Percentiles rank a stretch among this genome's conserved stretches.
Evolutionary conservation across 2,329 filamentous ascomycete genomes (phyloP).

Genomic region (Xylaria sp.): DNA sequence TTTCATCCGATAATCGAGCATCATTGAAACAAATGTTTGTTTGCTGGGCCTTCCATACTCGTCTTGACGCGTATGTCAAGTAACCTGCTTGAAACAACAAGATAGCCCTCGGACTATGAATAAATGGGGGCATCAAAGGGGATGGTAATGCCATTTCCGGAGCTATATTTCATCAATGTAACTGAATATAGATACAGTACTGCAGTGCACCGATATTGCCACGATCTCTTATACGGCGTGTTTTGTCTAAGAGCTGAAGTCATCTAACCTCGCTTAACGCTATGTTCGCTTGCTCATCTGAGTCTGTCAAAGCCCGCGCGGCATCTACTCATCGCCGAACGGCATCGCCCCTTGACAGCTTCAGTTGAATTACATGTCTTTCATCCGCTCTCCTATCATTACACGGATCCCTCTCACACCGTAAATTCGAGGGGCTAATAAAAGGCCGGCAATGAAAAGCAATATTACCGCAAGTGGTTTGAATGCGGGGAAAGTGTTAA

Average conservation of each 20-base stretch:
- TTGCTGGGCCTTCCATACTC: slow-evolving; percentile 15
- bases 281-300: not conserved
- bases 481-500: not conserved
- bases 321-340: slow-evolving; percentile 9
- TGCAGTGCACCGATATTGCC: slow-evolving; percentile 12
- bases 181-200: slow-evolving; percentile 3
- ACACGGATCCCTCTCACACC: slow-evolving; percentile 13
- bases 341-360: slow-evolving; percentile 10
- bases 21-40: slow-evolving; percentile 27
- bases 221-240: not conserved
- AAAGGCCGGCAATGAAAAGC: slow-evolving; percentile 23
- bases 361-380: slow-evolving; percentile 2
- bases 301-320: slow-evolving; percentile 4
- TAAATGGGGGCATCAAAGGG: slow-evolving; percentile 14
- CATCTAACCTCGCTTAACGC: not conserved
- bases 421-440: slow-evolving; percentile 25
- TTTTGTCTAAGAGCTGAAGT: slow-evolving; percentile 14
- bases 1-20: slow-evolving; percentile 29
- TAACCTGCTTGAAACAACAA: slow-evolving; percentile 29
- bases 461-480: slow-evolving; percentile 1
- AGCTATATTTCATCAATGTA: slow-evolving; percentile 11
- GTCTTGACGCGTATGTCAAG: not conserved
- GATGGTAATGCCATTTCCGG: slow-evolving; percentile 1
- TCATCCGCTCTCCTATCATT: slow-evolving; percentile 25
- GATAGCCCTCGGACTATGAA: slow-evolving; percentile 21